Percentiles rank a stretch among this genome's conserved stretches.
These are phyloP conservation scores for Elsinoe ampelina DNA, from an alignment of 2,329 filamentous ascomycete genomes.

Conservation along the genomic window DNA sequence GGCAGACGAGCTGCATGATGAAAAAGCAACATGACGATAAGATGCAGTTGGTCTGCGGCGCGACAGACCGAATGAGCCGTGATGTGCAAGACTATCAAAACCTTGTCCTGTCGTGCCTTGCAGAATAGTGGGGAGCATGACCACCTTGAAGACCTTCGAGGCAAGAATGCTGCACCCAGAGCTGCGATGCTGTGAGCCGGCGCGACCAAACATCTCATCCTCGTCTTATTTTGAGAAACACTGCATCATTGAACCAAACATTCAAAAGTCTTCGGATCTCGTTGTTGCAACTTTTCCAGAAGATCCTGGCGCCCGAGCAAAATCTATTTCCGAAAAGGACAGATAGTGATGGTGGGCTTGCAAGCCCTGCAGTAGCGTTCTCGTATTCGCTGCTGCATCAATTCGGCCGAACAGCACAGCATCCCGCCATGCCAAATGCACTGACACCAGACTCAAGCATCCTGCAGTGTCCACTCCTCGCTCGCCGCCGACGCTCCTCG, in stretches of 20 bases:
- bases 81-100: conserved; percentile 9
- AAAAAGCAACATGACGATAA: conserved; percentile 8
- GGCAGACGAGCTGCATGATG: background rate
- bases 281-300: background rate
- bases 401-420: background rate
- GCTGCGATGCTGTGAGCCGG: background rate
- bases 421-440: background rate
- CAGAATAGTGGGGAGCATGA: background rate
- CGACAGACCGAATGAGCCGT: conserved; percentile 5
- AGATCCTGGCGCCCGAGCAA: background rate
- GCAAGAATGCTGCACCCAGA: background rate
- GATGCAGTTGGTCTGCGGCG: background rate
- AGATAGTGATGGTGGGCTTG: background rate
- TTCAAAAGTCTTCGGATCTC: background rate
- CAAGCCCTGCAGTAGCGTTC: conserved; percentile 10
- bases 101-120: conserved; percentile 6
- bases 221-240: too few species aligned
- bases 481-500: conserved; percentile 6
- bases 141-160: background rate
- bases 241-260: background rate
- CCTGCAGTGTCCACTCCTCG: conserved; percentile 4
- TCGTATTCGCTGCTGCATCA: background rate
- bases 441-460: background rate
- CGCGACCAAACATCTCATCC: background rate
- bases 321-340: background rate